These are phyloP conservation scores for Trametes hirsuta DNA, from an alignment of 1,284 basidiomycete genomes.

Conservation along the genomic window DNA sequence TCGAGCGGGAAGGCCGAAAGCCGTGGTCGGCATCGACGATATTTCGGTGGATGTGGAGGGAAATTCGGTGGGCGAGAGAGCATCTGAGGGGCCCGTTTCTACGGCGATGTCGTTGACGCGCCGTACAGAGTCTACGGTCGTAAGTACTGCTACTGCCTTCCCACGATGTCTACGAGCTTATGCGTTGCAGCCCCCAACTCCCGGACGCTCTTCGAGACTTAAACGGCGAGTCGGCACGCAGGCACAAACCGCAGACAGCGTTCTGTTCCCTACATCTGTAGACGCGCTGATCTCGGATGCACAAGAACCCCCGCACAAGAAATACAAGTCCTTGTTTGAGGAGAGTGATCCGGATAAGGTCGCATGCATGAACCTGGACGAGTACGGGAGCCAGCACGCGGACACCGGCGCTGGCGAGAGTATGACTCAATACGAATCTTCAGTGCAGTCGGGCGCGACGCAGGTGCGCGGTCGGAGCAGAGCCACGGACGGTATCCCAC, in stretches of 20 bases:
- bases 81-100: slow-evolving; percentile 8
- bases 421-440: slow-evolving; percentile 36
- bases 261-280: slow-evolving; percentile 23
- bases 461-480: slow-evolving; percentile 23
- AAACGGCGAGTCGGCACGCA: slow-evolving; percentile 43
- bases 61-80: not conserved
- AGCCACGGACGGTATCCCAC: not conserved
- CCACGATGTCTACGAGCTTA: not conserved
- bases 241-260: slow-evolving; percentile 15
- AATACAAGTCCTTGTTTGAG: slow-evolving; percentile 73
- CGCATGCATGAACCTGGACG: slow-evolving; percentile 25
- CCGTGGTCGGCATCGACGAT: slow-evolving; percentile 29
- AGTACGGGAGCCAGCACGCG: slow-evolving; percentile 26
- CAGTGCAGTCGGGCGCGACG: not conserved
- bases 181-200: slow-evolving; percentile 18
- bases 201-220: slow-evolving; percentile 37
- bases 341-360: slow-evolving; percentile 57
- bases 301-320: slow-evolving; percentile 63
- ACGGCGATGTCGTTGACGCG: not conserved
- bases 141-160: slow-evolving; percentile 4
- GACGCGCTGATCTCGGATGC: slow-evolving; percentile 34
- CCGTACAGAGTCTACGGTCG: slow-evolving; percentile 10
- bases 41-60: slow-evolving; percentile 22
- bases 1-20: slow-evolving; percentile 24
- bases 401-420: slow-evolving; percentile 35